Evolutionary conservation across 2,329 filamentous ascomycete species (phyloP).

Genomic region (Diaporthe sp.): DNA sequence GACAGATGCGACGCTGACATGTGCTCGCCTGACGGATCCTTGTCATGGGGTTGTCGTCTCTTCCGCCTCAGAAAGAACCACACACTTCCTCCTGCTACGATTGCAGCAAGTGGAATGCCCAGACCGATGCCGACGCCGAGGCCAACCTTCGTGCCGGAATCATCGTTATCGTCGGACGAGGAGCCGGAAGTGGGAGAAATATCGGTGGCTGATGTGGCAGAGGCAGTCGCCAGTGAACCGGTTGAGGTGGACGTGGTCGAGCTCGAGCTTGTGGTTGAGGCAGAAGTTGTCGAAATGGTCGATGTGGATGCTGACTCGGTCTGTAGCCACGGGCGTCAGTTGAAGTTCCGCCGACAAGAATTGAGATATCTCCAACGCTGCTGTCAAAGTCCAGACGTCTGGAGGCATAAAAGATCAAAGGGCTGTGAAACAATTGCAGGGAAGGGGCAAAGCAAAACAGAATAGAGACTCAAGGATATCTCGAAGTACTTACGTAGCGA

Average conservation of each 20-base stretch:
- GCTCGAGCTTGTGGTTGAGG: not conserved
- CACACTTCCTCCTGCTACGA: not conserved
- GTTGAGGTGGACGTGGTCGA: not conserved
- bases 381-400: not conserved
- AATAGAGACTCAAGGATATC: not conserved
- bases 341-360: not conserved
- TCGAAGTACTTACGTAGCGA: not conserved
- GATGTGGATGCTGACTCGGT: not conserved
- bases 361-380: too few relatives aligned
- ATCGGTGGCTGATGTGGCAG: not conserved
- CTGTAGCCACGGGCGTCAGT: not conserved
- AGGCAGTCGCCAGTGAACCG: not conserved
- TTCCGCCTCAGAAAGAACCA: conserved; percentile 3
- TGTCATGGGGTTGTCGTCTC: not conserved
- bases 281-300: not conserved
- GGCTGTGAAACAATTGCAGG: not conserved
- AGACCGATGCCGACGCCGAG: not conserved
- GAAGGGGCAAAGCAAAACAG: not conserved
- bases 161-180: not conserved
- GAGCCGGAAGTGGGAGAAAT: not conserved
- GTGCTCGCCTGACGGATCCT: not conserved
- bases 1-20: not conserved
- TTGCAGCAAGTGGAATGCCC: not conserved
- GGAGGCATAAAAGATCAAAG: not conserved
- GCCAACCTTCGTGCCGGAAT: not conserved